These are phyloP conservation scores for Ichthyophthirius multifiliis DNA, from an alignment of 169 alveolate genomes.

Conservation along the genomic window DNA sequence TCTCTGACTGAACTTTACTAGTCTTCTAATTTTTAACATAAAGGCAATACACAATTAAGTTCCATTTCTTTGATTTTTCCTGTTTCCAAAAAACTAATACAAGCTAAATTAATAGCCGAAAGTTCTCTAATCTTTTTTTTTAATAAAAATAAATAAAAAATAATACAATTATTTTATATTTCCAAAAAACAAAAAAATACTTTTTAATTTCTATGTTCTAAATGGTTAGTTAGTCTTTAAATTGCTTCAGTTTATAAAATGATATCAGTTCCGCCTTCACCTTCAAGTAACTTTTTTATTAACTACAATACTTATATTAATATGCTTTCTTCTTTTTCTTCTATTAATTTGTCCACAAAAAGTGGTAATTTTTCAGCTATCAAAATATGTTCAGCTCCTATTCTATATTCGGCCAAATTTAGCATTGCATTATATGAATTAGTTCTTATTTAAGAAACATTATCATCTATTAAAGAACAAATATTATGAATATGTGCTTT, in stretches of 20 bases:
- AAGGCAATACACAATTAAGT: conserved; percentile 16
- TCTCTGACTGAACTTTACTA: conserved; percentile 15
- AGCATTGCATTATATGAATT: conserved; percentile 31
- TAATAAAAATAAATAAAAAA: background rate
- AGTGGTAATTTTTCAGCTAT: background rate
- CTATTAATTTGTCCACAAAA: conserved; percentile 37
- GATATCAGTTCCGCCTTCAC: conserved; percentile 30
- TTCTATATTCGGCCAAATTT: conserved; percentile 37
- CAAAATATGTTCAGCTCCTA: conserved; percentile 35
- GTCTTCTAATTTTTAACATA: conserved; percentile 25
- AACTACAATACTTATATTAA: conserved; percentile 8
- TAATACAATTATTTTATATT: background rate
- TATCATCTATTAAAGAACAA: conserved; percentile 21
- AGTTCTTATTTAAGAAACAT: conserved; percentile 12
- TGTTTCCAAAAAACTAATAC: conserved; percentile 21
- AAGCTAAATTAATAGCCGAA: conserved; percentile 26
- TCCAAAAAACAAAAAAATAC: too few species aligned
- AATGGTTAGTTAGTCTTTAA: conserved; percentile 30
- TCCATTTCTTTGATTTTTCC: conserved; percentile 33
- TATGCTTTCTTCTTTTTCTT: conserved; percentile 21
- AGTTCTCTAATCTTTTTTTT: conserved; percentile 8
- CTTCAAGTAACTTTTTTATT: conserved; percentile 14
- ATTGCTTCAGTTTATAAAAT: conserved; percentile 29
- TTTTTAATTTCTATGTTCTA: conserved; percentile 17
- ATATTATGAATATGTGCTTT: conserved; percentile 20